phyloP scores from a whole-genome alignment of 202 grass and related monocot species.

The Zizania palustris region DNA sequence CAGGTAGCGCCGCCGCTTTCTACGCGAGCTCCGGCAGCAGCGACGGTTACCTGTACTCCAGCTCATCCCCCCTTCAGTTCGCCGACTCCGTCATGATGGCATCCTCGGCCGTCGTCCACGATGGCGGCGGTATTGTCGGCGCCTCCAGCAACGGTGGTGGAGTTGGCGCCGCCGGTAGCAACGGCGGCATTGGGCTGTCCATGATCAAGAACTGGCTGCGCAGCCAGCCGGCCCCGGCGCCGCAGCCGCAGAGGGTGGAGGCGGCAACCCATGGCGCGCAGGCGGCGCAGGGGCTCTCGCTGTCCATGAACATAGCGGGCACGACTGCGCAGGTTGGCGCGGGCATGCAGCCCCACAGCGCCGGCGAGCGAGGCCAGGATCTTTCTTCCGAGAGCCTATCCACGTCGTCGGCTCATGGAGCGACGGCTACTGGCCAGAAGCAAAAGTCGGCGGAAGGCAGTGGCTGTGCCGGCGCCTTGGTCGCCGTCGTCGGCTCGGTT shows the following conservation, averaged over 20 bases:
- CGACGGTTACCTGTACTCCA: constrained; percentile 51
- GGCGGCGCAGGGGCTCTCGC: constrained; percentile 57
- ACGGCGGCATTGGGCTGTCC: constrained; percentile 62
- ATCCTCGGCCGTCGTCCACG: constrained; percentile 18
- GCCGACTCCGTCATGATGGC: constrained; percentile 57
- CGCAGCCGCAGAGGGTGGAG: constrained; percentile 22
- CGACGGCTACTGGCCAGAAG: constrained; percentile 13
- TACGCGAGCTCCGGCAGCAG: constrained; percentile 38
- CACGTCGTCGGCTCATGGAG: constrained; percentile 44
- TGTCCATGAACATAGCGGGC: constrained; percentile 74
- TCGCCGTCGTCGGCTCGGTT: constrained; percentile 20
- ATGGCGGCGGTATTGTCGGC: constrained; percentile 28
- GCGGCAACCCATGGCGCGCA: constrained; percentile 4
- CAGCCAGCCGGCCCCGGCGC: constrained; percentile 56
- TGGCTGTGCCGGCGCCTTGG: constrained; percentile 25
- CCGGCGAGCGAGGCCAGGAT: constrained; percentile 40
- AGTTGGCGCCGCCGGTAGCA: not conserved
- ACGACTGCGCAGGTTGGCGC: constrained; percentile 15
- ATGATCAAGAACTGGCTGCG: constrained; percentile 92
- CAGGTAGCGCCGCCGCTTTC: constrained; percentile 15
- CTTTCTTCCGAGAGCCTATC: constrained; percentile 23
- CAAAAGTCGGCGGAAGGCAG: constrained; percentile 26
- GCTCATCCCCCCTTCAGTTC: constrained; percentile 58
- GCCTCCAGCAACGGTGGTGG: constrained; percentile 10
- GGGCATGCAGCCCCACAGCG: not conserved